Base-by-base conservation (phyloP, 208 protist species). In the Acanthamoeba sp. region DNA sequence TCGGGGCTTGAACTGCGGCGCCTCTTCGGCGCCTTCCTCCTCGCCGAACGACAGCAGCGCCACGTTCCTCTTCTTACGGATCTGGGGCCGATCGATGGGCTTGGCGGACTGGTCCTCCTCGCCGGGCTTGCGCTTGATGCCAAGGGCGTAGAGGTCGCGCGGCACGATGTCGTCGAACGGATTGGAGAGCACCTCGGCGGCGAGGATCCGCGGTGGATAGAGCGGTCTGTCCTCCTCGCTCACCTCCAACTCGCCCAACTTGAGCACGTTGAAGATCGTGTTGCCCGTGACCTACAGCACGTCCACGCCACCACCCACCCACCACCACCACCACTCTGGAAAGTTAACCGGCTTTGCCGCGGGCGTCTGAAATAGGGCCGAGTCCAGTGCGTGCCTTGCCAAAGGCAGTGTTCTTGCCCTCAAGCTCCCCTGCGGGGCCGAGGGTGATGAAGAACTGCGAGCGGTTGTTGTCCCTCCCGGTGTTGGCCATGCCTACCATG, bases 361-460 rank as follows among this genome's bases (percentile, higher is more conserved):
- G n/a, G n/a, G n/a, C n/a, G n/a, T n/a, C n/a, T n/a, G n/a, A n/a
- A n/a, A n/a, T n/a, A n/a, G n/a, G n/a, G n/a, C n/a, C n/a, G n/a
- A n/a, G n/a, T n/a, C 36, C 69, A 89, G 52, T 48, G 42, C 18
- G 87, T 52, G 96, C 95, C 80, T 96, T 97, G 36, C 96, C 97
- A 94, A 98, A 98, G 38, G 98, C 73, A 6, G 97, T 98, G 90
- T 98, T 95, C 89, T 97, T 98, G 52, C 76, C 50, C 12, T 96
- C 95, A 20, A 98, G 95, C 38, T 96, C 90, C 5, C 96, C 94
- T 0, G 94, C 38, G 24, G 91, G 55, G 27, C 93, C 95, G 0
- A 98, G 38, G 4, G 97, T 98, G 48, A 98, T 96, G 91, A 98
- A 98, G 94, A 98, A 98, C 85, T 98, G 97, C 40, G 93, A 96